phyloP scores from a whole-genome alignment of 2,329 filamentous ascomycete genomes.

The Penicillium sp. region DNA sequence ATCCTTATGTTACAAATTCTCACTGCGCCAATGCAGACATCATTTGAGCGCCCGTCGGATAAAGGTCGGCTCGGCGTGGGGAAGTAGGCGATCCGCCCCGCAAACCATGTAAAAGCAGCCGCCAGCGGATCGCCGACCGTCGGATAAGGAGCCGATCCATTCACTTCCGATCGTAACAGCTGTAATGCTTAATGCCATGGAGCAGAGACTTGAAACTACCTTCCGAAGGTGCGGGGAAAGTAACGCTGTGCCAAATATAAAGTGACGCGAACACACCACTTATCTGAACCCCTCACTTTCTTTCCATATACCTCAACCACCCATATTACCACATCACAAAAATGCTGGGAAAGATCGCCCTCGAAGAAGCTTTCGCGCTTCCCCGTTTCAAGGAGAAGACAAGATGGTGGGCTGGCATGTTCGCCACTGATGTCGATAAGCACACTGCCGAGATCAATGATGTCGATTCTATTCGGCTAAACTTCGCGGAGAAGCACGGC shows the following conservation, averaged over 20 bases:
- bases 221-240: constrained; percentile 13
- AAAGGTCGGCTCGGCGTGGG: constrained; percentile 1
- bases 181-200: not conserved
- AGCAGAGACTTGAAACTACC: not conserved
- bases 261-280: not conserved
- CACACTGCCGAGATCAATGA: constrained; percentile 59
- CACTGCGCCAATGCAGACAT: no score
- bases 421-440: constrained; percentile 60
- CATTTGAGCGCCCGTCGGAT: constrained; percentile 2
- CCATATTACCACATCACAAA: not conserved
- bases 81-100: constrained; percentile 2
- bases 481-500: constrained; percentile 47
- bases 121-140: constrained; percentile 6
- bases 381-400: constrained; percentile 61
- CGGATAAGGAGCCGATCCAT: constrained; percentile 6
- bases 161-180: not conserved
- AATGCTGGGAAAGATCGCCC: constrained; percentile 62
- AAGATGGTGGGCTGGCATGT: constrained; percentile 62
- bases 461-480: constrained; percentile 44
- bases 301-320: not conserved
- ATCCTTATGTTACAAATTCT: no score
- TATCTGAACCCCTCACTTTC: not conserved
- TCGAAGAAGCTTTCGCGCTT: constrained; percentile 64
- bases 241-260: not conserved
- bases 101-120: not conserved